A percentile compares a stretch with the other conserved stretches of the same genome.
These are phyloP conservation scores for Penicillium cosmopolitanum DNA, from an alignment of 495 filamentous ascomycete genomes.

Conservation along the genomic window DNA sequence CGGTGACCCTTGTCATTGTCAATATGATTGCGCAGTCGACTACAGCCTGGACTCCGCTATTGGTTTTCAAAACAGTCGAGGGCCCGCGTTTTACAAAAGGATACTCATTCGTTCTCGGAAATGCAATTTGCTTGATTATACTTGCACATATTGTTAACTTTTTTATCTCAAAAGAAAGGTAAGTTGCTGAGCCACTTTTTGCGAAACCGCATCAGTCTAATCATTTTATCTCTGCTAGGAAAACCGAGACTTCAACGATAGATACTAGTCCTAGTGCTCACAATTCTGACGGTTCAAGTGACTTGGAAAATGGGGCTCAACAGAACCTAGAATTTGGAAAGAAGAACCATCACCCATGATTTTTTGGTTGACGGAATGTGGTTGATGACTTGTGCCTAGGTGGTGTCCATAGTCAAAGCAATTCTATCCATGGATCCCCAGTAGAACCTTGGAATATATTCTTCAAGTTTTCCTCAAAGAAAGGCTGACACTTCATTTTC, in stretches of 20 bases:
- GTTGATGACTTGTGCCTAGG: too few relatives aligned
- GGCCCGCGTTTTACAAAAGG: constrained; percentile 53
- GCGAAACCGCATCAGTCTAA: background rate
- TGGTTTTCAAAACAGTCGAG: constrained; percentile 49
- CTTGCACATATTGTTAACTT: constrained; percentile 37
- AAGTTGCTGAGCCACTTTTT: constrained; percentile 5
- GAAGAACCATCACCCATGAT: background rate
- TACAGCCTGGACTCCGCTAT: constrained; percentile 38
- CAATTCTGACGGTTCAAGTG: constrained; percentile 7
- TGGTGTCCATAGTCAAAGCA: too few relatives aligned
- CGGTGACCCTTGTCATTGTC: constrained; percentile 54
- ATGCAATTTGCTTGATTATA: constrained; percentile 47
- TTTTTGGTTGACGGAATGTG: too few relatives aligned
- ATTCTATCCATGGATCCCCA: too few relatives aligned
- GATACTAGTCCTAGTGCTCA: constrained; percentile 1
- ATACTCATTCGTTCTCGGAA: constrained; percentile 50
- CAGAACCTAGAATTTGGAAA: background rate
- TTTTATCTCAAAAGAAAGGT: constrained; percentile 32
- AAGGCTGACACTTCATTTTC: too few relatives aligned
- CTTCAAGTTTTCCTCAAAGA: too few relatives aligned
- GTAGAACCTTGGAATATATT: too few relatives aligned
- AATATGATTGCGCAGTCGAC: constrained; percentile 57
- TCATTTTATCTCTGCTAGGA: constrained; percentile 12
- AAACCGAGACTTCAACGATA: background rate
- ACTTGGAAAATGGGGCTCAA: constrained; percentile 12